Conservation (phyloP, 2,329 filamentous ascomycete species). For the Arthrobotrys iridis region DNA sequence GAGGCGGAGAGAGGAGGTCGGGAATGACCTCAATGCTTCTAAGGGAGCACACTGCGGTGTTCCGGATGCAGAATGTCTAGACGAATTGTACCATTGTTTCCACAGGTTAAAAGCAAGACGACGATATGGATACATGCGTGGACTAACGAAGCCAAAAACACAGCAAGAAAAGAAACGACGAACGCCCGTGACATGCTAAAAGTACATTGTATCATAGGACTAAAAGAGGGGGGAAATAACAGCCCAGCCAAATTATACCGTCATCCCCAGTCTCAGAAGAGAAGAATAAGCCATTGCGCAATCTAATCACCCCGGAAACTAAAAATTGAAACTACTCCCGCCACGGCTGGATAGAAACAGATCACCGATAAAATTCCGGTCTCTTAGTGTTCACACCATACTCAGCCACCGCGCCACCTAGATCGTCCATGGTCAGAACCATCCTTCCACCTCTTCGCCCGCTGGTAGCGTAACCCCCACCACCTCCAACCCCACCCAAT, state of each 20-base stretch:
- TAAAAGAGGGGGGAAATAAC: not conserved
- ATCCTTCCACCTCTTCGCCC: constrained; percentile 91
- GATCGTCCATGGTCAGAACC: constrained; percentile 96
- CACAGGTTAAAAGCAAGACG: constrained; percentile 8
- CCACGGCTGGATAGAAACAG: not conserved
- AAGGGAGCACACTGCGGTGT: constrained; percentile 3
- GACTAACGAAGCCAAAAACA: not conserved
- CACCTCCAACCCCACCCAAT: constrained; percentile 61
- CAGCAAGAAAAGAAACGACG: not conserved
- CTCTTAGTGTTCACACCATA: constrained; percentile 98
- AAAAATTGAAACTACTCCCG: not conserved
- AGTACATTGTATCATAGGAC: constrained; percentile 38
- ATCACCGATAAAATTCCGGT: constrained; percentile 91
- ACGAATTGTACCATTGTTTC: constrained; percentile 17
- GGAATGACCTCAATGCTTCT: not conserved
- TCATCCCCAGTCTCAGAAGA: not conserved
- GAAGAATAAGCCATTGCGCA: constrained; percentile 12
- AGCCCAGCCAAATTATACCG: not conserved
- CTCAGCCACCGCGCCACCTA: constrained; percentile 97
- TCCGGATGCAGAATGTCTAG: constrained; percentile 19
- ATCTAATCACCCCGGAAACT: constrained; percentile 3
- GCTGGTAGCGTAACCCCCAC: constrained; percentile 74
- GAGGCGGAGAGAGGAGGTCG: not conserved
- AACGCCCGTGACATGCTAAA: constrained; percentile 51
- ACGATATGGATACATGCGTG: constrained; percentile 14